Base-by-base conservation (phyloP, 2,329 filamentous ascomycete species). In the Claviceps pazoutovae region DNA sequence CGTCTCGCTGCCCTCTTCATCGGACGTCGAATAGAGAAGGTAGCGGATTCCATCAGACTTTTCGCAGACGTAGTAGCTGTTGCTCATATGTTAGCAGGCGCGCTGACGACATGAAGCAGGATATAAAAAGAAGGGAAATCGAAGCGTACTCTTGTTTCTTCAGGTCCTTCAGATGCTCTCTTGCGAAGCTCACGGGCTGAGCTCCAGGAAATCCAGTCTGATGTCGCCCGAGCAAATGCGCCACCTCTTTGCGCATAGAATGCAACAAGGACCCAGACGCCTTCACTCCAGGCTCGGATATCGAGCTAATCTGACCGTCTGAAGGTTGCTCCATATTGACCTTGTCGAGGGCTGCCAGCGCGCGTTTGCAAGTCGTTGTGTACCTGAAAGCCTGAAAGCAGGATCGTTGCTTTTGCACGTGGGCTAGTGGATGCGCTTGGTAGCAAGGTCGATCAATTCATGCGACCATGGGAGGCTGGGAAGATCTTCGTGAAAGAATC, bases 1-100 rank as follows among this genome's bases (percentile, higher is more conserved):
- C 23, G 83, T 78, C 64, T 94, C 88, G 48, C 64, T 58, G 51
- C 71, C 72, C 5, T 71, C 65, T 43, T 82, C 76, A 63, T 84
- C 83, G 7, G 73, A 67, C 49, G 87, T 88, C 57, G 93, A 82
- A 73, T 94, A 97, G 57, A 98, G 79, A n/a, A 98, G 79, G 66
- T 94, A 96, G 56, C 93, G 83, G 56, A 97, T 88, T 51, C 93
- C 93, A 64, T 98, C 93, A 1, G 91, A 95, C 72, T 98, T 98
- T 70, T 98, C 93, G 74, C 91, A 96, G 57, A 98, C 86, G 65
- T 90, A 98, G 72, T 97, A 98, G 68, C 82, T 85, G 55, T 49
- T 34, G n/a, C n/a, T 43, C 43, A 14, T 47, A 19, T 26, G 30
- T 61, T 47, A 58, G 55, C 54, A 41, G 23, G 19, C 39, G 37